Conservation (phyloP, 2,329 filamentous ascomycete species). For the Chaetomium strumarium region DNA sequence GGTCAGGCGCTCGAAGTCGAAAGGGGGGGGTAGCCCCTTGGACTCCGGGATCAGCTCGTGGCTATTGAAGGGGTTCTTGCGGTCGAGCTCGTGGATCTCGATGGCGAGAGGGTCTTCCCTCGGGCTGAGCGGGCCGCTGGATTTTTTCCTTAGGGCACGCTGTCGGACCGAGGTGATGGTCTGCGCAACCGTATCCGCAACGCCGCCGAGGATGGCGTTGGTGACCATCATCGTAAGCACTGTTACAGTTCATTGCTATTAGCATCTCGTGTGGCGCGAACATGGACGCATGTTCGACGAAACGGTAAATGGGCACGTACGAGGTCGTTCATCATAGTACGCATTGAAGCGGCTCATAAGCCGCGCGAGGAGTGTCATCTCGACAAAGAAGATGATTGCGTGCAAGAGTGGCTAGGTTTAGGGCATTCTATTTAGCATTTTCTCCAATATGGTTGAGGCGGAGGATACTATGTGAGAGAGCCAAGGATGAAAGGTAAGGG, state of each 20-base stretch:
- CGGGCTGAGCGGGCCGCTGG: slow-evolving; percentile 47
- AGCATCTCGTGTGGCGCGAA: neutral
- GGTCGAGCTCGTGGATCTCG: slow-evolving; percentile 82
- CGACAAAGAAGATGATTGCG: slow-evolving; percentile 74
- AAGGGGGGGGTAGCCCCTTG: slow-evolving; percentile 65
- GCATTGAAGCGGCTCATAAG: slow-evolving; percentile 83
- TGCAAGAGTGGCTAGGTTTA: slow-evolving; percentile 72
- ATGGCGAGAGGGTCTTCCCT: slow-evolving; percentile 72
- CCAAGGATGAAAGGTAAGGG: neutral
- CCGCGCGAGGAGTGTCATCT: slow-evolving; percentile 80
- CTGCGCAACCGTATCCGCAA: slow-evolving; percentile 95
- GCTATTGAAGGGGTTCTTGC: slow-evolving; percentile 63
- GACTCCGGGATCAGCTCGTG: slow-evolving; percentile 62
- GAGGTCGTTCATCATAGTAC: slow-evolving; percentile 85
- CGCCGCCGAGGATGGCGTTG: slow-evolving; percentile 89
- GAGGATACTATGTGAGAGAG: neutral
- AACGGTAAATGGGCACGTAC: slow-evolving; percentile 42
- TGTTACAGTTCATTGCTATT: slow-evolving; percentile 28
- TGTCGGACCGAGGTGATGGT: slow-evolving; percentile 78
- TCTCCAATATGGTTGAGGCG: too few species aligned
- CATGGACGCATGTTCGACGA: neutral
- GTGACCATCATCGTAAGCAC: slow-evolving; percentile 99
- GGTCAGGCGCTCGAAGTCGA: slow-evolving; percentile 91
- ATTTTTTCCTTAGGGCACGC: slow-evolving; percentile 57
- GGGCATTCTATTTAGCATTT: slow-evolving; percentile 21